Evolutionary conservation across 805 yeast genomes (phyloP).

Genomic region (Starmerella apis): DNA sequence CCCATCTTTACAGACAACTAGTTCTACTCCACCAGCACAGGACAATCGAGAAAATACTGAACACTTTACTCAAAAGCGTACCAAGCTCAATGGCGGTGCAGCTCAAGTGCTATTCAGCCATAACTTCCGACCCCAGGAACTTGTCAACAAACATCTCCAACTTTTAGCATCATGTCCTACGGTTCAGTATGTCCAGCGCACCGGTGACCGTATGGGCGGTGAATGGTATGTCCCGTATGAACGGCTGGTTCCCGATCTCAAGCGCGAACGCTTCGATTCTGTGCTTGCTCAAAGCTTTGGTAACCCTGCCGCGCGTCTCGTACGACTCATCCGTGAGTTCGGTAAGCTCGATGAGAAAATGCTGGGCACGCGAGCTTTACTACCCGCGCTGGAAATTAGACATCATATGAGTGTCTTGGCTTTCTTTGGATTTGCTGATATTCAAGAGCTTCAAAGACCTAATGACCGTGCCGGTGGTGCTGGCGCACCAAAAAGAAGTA

Average conservation of each 20-base stretch:
- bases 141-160: slow-evolving; percentile 55
- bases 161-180: slow-evolving; percentile 44
- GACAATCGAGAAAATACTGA: slow-evolving; percentile 3
- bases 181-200: slow-evolving; percentile 51
- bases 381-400: slow-evolving; percentile 69
- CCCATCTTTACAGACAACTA: not conserved
- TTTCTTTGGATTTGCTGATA: slow-evolving; percentile 61
- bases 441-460: slow-evolving; percentile 89
- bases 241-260: slow-evolving; percentile 26
- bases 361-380: slow-evolving; percentile 60
- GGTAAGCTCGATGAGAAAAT: slow-evolving; percentile 76
- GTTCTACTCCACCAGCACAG: not conserved
- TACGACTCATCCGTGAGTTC: slow-evolving; percentile 63
- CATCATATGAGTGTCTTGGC: slow-evolving; percentile 57
- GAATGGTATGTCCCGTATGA: slow-evolving; percentile 36
- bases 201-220: slow-evolving; percentile 42
- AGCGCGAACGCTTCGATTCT: slow-evolving; percentile 30
- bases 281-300: slow-evolving; percentile 32
- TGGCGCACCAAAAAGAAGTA: slow-evolving; percentile 43
- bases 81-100: slow-evolving; percentile 24
- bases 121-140: slow-evolving; percentile 17
- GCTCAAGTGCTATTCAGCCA: slow-evolving; percentile 19
- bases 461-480: slow-evolving; percentile 66
- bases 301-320: slow-evolving; percentile 53
- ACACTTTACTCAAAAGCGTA: slow-evolving; percentile 16